Percentiles rank a stretch among this genome's conserved stretches.
These are phyloP conservation scores for Sarcodon sp. DNA, from an alignment of 768 basidiomycete species.

Conservation along the genomic window DNA sequence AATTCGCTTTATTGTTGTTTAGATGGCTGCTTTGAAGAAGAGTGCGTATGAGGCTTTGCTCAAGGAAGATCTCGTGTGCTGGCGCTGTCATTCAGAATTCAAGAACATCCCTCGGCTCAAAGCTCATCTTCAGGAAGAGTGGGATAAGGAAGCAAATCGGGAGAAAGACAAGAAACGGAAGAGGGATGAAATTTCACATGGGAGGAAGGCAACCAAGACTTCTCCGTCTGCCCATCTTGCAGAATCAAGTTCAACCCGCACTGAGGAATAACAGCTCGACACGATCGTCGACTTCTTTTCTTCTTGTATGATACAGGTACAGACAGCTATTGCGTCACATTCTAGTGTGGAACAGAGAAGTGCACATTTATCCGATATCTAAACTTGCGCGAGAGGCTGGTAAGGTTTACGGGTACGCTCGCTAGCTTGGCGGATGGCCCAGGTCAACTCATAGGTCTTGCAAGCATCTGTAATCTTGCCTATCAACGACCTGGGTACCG, in stretches of 20 bases:
- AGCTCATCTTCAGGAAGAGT: slow-evolving; percentile 64
- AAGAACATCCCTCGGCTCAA: slow-evolving; percentile 71
- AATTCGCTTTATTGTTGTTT: background rate
- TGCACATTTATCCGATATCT: background rate
- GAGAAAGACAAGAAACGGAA: slow-evolving; percentile 34
- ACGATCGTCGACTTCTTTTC: background rate
- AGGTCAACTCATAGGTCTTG: slow-evolving; percentile 83
- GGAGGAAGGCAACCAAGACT: background rate
- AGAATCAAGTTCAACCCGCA: background rate
- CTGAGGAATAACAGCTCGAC: background rate
- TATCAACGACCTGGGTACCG: background rate
- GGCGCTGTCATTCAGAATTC: slow-evolving; percentile 46
- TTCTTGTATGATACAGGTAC: background rate
- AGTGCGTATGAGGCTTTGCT: slow-evolving; percentile 51
- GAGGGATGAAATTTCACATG: background rate
- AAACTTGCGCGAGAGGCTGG: background rate
- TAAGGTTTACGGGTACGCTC: slow-evolving; percentile 40
- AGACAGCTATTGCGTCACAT: background rate
- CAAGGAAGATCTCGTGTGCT: slow-evolving; percentile 58
- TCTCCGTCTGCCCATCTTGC: too few species aligned
- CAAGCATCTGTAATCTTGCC: slow-evolving; percentile 48
- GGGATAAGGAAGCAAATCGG: slow-evolving; percentile 33
- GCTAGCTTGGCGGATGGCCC: slow-evolving; percentile 80
- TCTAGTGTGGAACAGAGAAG: background rate
- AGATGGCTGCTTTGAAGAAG: slow-evolving; percentile 44